These are phyloP conservation scores for Fusarium veterinarium DNA, from an alignment of 2,329 filamentous ascomycete genomes.

Conservation along the genomic window DNA sequence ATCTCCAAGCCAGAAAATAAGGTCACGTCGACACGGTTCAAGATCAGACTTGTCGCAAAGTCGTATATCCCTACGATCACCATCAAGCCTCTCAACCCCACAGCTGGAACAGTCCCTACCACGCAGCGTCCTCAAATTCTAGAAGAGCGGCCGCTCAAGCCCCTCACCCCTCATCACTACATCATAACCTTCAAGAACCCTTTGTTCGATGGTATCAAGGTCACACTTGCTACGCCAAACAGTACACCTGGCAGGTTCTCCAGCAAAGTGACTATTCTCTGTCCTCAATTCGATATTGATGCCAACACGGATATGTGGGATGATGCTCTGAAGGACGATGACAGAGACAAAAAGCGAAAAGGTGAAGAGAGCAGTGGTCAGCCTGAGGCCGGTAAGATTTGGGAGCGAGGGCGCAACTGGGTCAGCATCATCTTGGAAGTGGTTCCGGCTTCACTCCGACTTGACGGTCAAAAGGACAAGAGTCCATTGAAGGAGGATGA, in stretches of 20 bases:
- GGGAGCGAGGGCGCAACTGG: conserved; percentile 94
- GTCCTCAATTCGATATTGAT: conserved; percentile 92
- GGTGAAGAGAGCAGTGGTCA: conserved; percentile 59
- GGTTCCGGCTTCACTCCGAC: conserved; percentile 69
- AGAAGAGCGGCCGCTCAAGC: conserved; percentile 58
- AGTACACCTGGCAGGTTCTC: conserved; percentile 80
- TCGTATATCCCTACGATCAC: conserved; percentile 88
- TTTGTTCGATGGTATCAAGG: conserved; percentile 88
- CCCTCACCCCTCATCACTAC: conserved; percentile 77
- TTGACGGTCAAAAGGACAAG: conserved; percentile 54
- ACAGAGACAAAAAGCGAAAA: conserved; percentile 52
- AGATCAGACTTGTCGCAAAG: conserved; percentile 88
- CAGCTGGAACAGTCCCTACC: conserved; percentile 50
- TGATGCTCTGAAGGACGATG: conserved; percentile 78
- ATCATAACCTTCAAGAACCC: conserved; percentile 93
- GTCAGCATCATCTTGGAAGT: conserved; percentile 94
- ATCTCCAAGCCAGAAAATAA: conserved; percentile 95
- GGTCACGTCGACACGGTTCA: conserved; percentile 87
- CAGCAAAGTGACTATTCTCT: conserved; percentile 89
- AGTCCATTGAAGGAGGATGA: conserved; percentile 68
- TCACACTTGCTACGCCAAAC: conserved; percentile 87
- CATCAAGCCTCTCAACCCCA: conserved; percentile 70
- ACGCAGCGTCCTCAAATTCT: conserved; percentile 48
- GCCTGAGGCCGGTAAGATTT: conserved; percentile 93
- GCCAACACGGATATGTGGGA: conserved; percentile 91